A percentile compares a stretch with the other conserved stretches of the same genome.
Conservation (phyloP, 768 basidiomycete species). For the Podaxis sp. region DNA sequence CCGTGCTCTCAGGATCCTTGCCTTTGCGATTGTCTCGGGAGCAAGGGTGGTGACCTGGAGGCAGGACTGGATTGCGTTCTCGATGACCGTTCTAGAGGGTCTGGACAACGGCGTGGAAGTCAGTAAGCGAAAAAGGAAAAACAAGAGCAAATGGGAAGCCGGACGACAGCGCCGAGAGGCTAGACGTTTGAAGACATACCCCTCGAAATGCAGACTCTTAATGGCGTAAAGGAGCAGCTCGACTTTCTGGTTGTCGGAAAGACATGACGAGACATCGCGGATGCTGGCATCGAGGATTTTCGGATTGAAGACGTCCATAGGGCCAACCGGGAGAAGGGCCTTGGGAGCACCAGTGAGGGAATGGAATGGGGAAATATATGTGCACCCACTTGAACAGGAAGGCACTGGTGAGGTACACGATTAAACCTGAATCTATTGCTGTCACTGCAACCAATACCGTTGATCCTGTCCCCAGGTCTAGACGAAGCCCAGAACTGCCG, state of each 20-base stretch:
- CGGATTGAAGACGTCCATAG: constrained; percentile 72
- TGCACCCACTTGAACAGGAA: background rate
- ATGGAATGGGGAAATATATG: constrained; percentile 14
- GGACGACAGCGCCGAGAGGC: background rate
- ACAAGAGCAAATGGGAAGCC: constrained; percentile 13
- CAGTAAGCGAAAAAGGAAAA: constrained; percentile 16
- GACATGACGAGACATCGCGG: constrained; percentile 58
- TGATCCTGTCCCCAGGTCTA: background rate
- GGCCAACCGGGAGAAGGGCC: background rate
- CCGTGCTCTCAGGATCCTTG: constrained; percentile 67
- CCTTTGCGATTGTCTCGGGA: constrained; percentile 52
- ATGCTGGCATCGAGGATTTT: constrained; percentile 77
- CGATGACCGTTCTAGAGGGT: constrained; percentile 61
- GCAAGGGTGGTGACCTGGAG: constrained; percentile 56
- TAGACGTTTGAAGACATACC: constrained; percentile 39
- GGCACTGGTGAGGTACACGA: constrained; percentile 9
- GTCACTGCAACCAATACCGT: background rate
- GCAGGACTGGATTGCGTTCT: constrained; percentile 75
- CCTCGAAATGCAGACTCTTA: constrained; percentile 72
- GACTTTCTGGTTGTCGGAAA: constrained; percentile 66
- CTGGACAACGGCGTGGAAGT: constrained; percentile 25
- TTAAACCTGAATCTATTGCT: constrained; percentile 11
- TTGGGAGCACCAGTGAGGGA: background rate
- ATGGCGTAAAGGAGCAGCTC: constrained; percentile 79
- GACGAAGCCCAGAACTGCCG: constrained; percentile 1